phyloP scores from a whole-genome alignment of 495 filamentous ascomycete species.

The Tuber borchii region DNA sequence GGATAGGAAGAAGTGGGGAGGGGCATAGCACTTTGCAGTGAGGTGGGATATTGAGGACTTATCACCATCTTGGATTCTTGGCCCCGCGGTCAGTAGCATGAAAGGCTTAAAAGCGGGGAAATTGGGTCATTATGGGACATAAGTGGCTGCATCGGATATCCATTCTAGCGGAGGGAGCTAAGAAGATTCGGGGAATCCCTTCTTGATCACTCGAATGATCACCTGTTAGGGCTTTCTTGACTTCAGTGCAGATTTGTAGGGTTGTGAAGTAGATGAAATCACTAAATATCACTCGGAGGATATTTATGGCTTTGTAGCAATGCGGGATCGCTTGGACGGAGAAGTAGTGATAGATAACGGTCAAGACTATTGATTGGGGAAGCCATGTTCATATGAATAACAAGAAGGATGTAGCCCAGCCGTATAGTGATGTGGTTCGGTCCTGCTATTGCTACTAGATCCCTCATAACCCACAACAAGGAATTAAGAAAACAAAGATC shows the following conservation, averaged over 20 bases:
- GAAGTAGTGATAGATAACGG: too few relatives aligned
- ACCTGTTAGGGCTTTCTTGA: background rate
- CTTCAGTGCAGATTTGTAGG: background rate
- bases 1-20: background rate
- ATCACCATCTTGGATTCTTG: background rate
- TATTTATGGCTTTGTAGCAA: background rate
- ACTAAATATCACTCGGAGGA: background rate
- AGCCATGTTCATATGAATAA: too few relatives aligned
- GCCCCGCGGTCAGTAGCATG: background rate
- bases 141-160: background rate
- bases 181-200: too few relatives aligned
- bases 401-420: too few relatives aligned
- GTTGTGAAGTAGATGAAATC: background rate
- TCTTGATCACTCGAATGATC: background rate
- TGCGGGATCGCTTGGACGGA: too few relatives aligned
- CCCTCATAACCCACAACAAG: too few relatives aligned
- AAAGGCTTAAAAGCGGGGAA: background rate
- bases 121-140: background rate
- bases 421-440: too few relatives aligned
- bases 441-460: too few relatives aligned
- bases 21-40: background rate
- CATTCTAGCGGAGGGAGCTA: background rate
- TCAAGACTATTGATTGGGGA: too few relatives aligned
- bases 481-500: too few relatives aligned
- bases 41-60: background rate